Evolutionary conservation across 1,284 basidiomycete species (phyloP).

Genomic region (Trametes hirsuta): DNA sequence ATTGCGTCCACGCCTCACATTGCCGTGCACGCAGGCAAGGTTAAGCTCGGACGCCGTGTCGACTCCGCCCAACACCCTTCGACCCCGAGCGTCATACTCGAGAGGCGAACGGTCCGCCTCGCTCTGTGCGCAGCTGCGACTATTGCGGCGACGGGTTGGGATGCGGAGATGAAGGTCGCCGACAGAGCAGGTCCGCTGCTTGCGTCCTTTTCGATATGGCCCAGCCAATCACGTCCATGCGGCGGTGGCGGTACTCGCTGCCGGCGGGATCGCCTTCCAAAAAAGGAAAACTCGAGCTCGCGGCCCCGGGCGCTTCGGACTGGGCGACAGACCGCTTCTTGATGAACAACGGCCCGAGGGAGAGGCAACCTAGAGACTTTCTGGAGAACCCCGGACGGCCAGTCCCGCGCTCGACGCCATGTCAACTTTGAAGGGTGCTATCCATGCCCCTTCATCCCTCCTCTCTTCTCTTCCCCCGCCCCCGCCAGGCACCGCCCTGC

Average conservation of each 20-base stretch:
- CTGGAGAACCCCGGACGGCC: conserved; percentile 6
- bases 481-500: conserved; percentile 19
- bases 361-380: not conserved
- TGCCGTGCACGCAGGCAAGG: not conserved
- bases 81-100: not conserved
- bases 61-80: not conserved
- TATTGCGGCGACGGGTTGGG: not conserved
- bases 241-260: conserved; percentile 3
- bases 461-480: conserved; percentile 2
- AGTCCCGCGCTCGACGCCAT: conserved; percentile 14
- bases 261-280: not conserved
- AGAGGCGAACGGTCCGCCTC: too few relatives aligned
- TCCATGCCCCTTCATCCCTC: not conserved
- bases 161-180: not conserved
- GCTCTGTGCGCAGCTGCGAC: not conserved
- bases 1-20: not conserved
- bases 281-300: not conserved
- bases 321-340: conserved; percentile 7
- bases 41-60: not conserved
- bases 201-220: not conserved
- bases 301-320: conserved; percentile 2
- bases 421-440: conserved; percentile 1
- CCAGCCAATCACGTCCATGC: conserved; percentile 4
- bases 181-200: not conserved
- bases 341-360: conserved; percentile 5